phyloP scores from a whole-genome alignment of 208 protist genomes.

The Leptomonas seymouri region DNA sequence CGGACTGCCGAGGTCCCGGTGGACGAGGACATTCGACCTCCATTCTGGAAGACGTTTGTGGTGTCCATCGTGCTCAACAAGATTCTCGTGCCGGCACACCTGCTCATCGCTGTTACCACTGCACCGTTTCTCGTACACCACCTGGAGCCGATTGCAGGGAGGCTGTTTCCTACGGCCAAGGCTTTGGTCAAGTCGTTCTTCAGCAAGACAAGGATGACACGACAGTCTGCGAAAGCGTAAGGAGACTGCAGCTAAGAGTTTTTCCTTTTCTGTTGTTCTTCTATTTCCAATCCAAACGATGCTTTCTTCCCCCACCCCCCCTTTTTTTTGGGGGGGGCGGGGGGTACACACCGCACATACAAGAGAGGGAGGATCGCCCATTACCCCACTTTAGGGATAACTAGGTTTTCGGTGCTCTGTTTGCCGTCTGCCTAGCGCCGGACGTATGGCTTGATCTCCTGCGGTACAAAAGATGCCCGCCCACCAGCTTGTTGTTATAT shows the following conservation, averaged over 20 bases:
- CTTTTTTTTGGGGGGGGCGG: no score
- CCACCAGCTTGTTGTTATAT: no score
- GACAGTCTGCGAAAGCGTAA: neutral
- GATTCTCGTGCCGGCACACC: slow-evolving; percentile 71
- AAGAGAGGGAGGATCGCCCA: neutral
- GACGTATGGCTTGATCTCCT: no score
- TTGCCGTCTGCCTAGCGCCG: no score
- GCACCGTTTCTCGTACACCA: slow-evolving; percentile 67
- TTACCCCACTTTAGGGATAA: no score
- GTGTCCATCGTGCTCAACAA: slow-evolving; percentile 83
- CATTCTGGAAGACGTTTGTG: slow-evolving; percentile 72
- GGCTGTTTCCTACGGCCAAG: slow-evolving; percentile 38
- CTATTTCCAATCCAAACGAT: neutral
- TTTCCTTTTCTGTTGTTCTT: neutral
- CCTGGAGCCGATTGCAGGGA: slow-evolving; percentile 67
- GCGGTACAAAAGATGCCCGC: no score
- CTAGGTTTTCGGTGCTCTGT: no score
- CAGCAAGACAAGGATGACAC: slow-evolving; percentile 13
- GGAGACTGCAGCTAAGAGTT: neutral
- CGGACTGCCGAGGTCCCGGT: slow-evolving; percentile 29
- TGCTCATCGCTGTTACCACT: slow-evolving; percentile 62
- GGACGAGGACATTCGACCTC: slow-evolving; percentile 34
- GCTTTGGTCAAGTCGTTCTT: slow-evolving; percentile 34
- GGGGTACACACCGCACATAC: no score
- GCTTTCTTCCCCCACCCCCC: slow-evolving; percentile 1